phyloP scores from a whole-genome alignment of 148 eudicot species.

The Rhododendron ferrugineum region DNA sequence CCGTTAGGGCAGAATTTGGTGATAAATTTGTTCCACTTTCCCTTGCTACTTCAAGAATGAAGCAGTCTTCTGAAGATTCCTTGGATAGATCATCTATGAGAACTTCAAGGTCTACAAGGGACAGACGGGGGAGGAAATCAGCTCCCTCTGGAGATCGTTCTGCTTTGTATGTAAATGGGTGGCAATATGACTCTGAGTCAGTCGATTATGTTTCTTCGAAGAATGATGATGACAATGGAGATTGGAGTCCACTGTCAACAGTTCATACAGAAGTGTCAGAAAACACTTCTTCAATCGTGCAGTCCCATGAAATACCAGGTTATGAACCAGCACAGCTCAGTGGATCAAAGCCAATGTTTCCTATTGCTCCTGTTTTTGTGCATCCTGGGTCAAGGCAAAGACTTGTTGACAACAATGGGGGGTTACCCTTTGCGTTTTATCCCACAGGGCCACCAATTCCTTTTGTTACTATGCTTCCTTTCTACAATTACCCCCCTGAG shows the following conservation, averaged over 20 bases:
- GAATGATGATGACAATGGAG: slow-evolving; percentile 18
- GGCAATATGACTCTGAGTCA: slow-evolving; percentile 15
- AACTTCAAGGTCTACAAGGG: slow-evolving; percentile 15
- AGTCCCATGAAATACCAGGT: slow-evolving; percentile 20
- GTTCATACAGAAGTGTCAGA: slow-evolving; percentile 12
- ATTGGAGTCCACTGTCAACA: slow-evolving; percentile 27
- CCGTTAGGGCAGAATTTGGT: slow-evolving; percentile 6
- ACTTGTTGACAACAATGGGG: slow-evolving; percentile 25
- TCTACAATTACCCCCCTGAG: slow-evolving; percentile 28
- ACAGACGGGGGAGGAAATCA: slow-evolving; percentile 20
- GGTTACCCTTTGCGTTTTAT: slow-evolving; percentile 36
- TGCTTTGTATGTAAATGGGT: slow-evolving; percentile 5
- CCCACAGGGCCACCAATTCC: slow-evolving; percentile 43
- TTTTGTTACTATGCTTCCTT: slow-evolving; percentile 41
- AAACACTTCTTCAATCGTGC: slow-evolving; percentile 18
- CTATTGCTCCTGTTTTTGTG: slow-evolving; percentile 26
- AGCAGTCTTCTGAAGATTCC: slow-evolving; percentile 39
- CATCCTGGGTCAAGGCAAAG: slow-evolving; percentile 33
- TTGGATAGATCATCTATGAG: slow-evolving; percentile 32
- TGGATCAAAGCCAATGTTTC: slow-evolving; percentile 25
- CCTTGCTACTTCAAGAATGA: slow-evolving; percentile 27
- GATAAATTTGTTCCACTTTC: slow-evolving; percentile 25
- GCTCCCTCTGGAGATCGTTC: slow-evolving; percentile 18
- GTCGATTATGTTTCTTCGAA: slow-evolving; percentile 19
- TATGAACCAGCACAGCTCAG: slow-evolving; percentile 18